Conservation (phyloP, 2,329 filamentous ascomycete genomes). For the Fusarium pseudonygamai region DNA sequence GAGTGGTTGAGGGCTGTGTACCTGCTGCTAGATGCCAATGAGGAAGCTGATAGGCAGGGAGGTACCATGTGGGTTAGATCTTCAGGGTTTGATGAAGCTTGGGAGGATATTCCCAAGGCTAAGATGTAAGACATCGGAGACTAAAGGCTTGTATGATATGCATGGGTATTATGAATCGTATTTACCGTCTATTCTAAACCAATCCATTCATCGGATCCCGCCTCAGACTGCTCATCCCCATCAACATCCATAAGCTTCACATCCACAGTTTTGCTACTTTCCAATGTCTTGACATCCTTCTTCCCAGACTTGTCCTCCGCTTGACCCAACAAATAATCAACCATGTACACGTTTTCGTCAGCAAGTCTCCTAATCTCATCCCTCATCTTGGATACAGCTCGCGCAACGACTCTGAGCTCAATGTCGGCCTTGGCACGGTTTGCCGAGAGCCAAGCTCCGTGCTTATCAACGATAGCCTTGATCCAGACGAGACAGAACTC, state of each 20-base stretch:
- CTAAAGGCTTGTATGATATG: constrained; percentile 15
- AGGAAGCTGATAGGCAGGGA: constrained; percentile 52
- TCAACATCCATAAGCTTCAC: constrained; percentile 48
- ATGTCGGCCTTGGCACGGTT: constrained; percentile 82
- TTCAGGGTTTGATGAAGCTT: constrained; percentile 72
- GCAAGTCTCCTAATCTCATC: constrained; percentile 84
- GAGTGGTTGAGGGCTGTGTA: constrained; percentile 70
- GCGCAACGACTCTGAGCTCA: constrained; percentile 83
- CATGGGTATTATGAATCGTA: constrained; percentile 41
- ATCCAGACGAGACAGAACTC: constrained; percentile 97
- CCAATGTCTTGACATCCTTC: constrained; percentile 35
- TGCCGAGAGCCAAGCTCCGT: constrained; percentile 86
- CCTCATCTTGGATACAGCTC: constrained; percentile 81
- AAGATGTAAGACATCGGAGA: constrained; percentile 18
- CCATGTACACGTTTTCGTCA: constrained; percentile 88
- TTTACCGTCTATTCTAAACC: constrained; percentile 55
- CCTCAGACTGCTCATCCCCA: constrained; percentile 46
- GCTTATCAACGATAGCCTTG: constrained; percentile 80
- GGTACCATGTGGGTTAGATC: constrained; percentile 66
- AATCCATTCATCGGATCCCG: constrained; percentile 58
- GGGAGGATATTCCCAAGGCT: constrained; percentile 57
- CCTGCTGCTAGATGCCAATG: constrained; percentile 70
- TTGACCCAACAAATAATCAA: constrained; percentile 79
- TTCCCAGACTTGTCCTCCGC: constrained; percentile 47
- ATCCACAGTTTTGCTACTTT: constrained; percentile 36